These are phyloP conservation scores for Leccinum brunneo-olivaceum DNA, from an alignment of 1,284 basidiomycete species.

Conservation along the genomic window DNA sequence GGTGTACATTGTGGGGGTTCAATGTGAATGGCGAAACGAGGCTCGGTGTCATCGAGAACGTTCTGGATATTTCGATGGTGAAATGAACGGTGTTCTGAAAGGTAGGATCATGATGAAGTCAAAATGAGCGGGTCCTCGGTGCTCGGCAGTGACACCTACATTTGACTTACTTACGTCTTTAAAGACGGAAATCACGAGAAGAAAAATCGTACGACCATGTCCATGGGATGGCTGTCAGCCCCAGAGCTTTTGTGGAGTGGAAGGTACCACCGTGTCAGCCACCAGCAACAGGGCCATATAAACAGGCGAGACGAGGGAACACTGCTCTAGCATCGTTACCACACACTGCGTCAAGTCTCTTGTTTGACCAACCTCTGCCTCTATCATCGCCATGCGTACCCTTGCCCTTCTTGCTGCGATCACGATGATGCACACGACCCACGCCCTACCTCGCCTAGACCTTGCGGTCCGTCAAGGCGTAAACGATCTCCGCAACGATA, in stretches of 20 bases:
- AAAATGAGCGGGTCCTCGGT: neutral
- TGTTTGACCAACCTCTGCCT: constrained; percentile 8
- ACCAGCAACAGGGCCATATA: constrained; percentile 17
- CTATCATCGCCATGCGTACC: constrained; percentile 23
- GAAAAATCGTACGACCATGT: neutral
- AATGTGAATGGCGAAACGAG: neutral
- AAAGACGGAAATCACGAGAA: neutral
- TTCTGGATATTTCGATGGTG: neutral
- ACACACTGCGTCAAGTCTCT: constrained; percentile 2
- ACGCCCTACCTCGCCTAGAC: constrained; percentile 22
- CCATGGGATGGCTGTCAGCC: constrained; percentile 12
- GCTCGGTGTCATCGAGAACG: constrained; percentile 2
- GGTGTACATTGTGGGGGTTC: neutral
- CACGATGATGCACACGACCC: constrained; percentile 16
- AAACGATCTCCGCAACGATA: constrained; percentile 19
- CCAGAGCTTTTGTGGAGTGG: constrained; percentile 1
- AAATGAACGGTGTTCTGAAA: constrained; percentile 7
- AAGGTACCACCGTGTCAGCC: constrained; percentile 17
- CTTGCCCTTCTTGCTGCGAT: constrained; percentile 23
- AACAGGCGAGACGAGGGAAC: constrained; percentile 5
- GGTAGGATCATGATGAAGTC: too few species aligned
- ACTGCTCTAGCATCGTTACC: neutral
- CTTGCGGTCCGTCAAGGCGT: constrained; percentile 15
- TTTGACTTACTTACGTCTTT: neutral
- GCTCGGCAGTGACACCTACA: neutral